A percentile compares a stretch with the other conserved stretches of the same genome.
phyloP scores from a whole-genome alignment of 345 rosid genomes.

The Camelina laxa region DNA sequence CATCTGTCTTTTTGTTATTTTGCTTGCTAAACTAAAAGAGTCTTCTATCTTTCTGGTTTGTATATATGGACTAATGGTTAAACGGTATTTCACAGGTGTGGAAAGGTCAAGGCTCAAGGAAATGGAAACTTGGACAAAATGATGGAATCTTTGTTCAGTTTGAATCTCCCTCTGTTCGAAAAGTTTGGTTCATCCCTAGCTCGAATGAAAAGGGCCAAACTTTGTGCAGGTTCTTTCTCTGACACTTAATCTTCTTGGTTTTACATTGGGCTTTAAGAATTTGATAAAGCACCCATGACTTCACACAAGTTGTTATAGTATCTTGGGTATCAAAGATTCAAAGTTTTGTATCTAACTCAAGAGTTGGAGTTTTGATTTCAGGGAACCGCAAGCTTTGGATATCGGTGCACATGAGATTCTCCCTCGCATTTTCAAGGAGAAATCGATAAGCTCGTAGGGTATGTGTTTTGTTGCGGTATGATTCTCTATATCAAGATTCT shows the following conservation, averaged over 20 bases:
- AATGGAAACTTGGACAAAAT: conserved; percentile 89
- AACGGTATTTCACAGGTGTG: conserved; percentile 61
- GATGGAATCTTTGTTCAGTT: conserved; percentile 96
- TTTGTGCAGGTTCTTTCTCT: conserved; percentile 69
- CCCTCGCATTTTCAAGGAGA: conserved; percentile 83
- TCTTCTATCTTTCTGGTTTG: conserved; percentile 7
- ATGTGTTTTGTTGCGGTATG: conserved; percentile 26
- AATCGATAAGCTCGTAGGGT: conserved; percentile 36
- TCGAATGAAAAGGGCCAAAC: conserved; percentile 77
- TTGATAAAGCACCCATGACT: conserved; percentile 8
- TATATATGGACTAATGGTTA: conserved; percentile 8
- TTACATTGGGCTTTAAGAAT: conserved; percentile 15
- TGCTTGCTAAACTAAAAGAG: background rate
- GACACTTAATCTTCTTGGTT: conserved; percentile 1
- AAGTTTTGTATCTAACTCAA: background rate
- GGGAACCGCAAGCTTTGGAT: conserved; percentile 87
- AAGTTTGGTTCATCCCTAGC: conserved; percentile 92
- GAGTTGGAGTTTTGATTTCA: conserved; percentile 41
- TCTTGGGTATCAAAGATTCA: background rate
- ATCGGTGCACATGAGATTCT: conserved; percentile 77
- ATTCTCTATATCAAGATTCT: conserved; percentile 31
- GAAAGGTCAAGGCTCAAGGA: conserved; percentile 99
- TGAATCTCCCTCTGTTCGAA: conserved; percentile 71
- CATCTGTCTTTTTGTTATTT: background rate
- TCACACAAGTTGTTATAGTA: background rate